These are phyloP conservation scores for Anacardium occidentale DNA, from an alignment of 345 rosid genomes.

Conservation along the genomic window DNA sequence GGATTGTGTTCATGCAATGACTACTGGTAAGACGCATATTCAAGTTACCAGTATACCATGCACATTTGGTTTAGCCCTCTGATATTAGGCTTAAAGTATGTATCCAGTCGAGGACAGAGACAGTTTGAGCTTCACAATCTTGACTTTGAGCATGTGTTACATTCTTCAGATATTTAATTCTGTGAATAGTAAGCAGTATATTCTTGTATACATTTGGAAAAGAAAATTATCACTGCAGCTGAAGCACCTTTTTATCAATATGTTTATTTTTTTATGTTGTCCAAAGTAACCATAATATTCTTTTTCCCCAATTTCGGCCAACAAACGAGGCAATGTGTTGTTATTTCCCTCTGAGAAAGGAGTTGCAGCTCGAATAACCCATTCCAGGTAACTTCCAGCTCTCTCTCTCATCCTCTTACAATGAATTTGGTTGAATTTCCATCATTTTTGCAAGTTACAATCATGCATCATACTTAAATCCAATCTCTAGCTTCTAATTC, in stretches of 20 bases:
- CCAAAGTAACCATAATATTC: background rate
- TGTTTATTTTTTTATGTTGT: background rate
- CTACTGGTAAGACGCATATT: slow-evolving; percentile 33
- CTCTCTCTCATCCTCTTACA: background rate
- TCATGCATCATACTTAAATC: background rate
- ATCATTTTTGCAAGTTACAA: slow-evolving; percentile 4
- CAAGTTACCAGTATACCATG: background rate
- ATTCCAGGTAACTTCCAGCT: background rate
- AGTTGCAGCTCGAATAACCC: background rate
- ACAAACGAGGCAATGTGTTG: background rate
- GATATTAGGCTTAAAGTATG: background rate
- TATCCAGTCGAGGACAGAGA: background rate
- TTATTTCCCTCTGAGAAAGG: background rate
- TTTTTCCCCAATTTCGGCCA: background rate
- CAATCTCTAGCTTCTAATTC: background rate
- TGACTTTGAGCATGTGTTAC: background rate
- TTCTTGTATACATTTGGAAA: background rate
- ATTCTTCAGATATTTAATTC: background rate
- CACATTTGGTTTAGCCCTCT: background rate
- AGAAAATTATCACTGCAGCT: background rate
- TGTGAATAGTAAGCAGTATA: background rate
- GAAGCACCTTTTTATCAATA: background rate
- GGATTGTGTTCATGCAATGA: slow-evolving; percentile 44
- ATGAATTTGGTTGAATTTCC: slow-evolving; percentile 4
- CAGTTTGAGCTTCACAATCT: background rate